These are phyloP conservation scores for Venturia oleaginea DNA, from an alignment of 2,329 filamentous ascomycete genomes.

Conservation along the genomic window DNA sequence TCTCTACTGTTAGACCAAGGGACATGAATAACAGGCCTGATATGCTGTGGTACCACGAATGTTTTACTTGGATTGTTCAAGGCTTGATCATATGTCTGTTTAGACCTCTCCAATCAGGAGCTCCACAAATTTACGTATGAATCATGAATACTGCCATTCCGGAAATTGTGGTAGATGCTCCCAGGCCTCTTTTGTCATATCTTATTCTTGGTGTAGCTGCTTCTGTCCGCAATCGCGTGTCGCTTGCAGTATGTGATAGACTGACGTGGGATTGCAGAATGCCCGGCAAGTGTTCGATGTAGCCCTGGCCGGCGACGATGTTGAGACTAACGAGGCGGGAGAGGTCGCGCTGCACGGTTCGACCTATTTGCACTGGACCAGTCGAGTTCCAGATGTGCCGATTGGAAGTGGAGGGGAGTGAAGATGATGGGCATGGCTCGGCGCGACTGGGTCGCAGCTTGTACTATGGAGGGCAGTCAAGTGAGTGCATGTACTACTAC, in stretches of 20 bases:
- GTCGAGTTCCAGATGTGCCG: constrained; percentile 26
- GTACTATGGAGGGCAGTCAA: not conserved
- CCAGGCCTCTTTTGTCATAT: not conserved
- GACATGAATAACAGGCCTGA: no score
- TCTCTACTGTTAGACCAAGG: no score
- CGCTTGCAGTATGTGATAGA: not conserved
- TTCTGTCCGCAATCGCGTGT: not conserved
- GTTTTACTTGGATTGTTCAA: no score
- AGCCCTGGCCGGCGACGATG: constrained; percentile 43
- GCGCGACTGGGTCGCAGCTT: not conserved
- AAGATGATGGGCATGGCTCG: not conserved
- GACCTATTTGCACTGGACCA: constrained; percentile 57
- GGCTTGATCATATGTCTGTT: no score
- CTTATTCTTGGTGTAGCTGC: not conserved
- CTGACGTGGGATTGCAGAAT: constrained; percentile 15
- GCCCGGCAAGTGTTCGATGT: constrained; percentile 44
- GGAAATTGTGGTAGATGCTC: not conserved
- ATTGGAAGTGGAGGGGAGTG: not conserved
- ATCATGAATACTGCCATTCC: no score
- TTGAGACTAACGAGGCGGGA: constrained; percentile 50
- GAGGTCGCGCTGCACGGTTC: constrained; percentile 56
- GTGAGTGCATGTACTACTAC: not conserved
- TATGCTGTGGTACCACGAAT: no score
- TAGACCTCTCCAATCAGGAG: no score
- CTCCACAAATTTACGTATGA: no score